Evolutionary conservation across 2,329 filamentous ascomycete genomes (phyloP), one percentile per base, ranked within the genome.

Genomic region (Penicillium fuscoglaucum): DNA sequence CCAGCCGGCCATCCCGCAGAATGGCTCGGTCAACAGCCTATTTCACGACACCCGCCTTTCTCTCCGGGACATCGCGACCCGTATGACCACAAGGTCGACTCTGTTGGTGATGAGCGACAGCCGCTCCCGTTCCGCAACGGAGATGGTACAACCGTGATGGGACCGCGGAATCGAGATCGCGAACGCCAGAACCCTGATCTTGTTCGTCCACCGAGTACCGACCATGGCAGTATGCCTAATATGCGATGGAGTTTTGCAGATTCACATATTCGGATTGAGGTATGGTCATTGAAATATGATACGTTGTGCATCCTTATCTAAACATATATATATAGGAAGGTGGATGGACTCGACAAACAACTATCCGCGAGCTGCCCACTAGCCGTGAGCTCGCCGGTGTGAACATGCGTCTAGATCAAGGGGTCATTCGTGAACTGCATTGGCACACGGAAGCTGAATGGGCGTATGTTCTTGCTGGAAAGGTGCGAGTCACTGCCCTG

Each of bases 401-500:
- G 55, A 90, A 92, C 72, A 92, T 92, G 89, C 84, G 89, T 12
- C 83, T 92, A 3, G 88, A 87, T 40, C 77, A 84, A 62, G 88
- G 88, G 37, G 89, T 87, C 33, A 90, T 90, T 65, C 87, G 89
- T 29, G 89, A 92, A 72, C 80, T 92, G 9, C 89, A 92, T 70
- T 92, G 89, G 89, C 89, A 92, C 78, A 90, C 89, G 66, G 87
- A 90, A 71, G 88, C 87, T 39, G 89, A 92, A 69, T 91, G 89
- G 89, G 87, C 87, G 0, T 91, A 89, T 61, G 86, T 91, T 3
- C 82, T 91, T 0, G 84, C 88, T 57, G 89, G 89, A 51, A 81
- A 83, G 58, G 87, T 90, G 21, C 85, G 89, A 53, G 83, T 92
- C 51, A 90, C 88, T 0, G 89, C 86, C 0, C 81, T 92, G 19